These are phyloP conservation scores for Mallotus nudiflorus DNA, from an alignment of 345 rosid genomes.

Conservation along the genomic window DNA sequence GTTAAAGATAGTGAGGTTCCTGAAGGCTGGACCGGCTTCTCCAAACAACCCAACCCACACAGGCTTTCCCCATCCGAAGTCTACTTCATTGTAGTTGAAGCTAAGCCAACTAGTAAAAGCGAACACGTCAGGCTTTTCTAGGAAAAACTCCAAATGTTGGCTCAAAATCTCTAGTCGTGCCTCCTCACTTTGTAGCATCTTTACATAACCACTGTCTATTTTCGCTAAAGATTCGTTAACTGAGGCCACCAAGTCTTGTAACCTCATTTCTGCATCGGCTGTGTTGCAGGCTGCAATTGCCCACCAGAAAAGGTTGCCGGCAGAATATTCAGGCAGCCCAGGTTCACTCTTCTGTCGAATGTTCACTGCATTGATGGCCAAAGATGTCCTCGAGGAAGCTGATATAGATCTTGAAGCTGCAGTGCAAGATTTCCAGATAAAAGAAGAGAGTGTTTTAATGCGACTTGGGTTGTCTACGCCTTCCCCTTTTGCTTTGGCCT, in stretches of 20 bases:
- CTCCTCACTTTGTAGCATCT: background rate
- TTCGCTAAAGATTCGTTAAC: background rate
- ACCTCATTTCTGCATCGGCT: background rate
- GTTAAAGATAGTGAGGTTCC: background rate
- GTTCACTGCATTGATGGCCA: background rate
- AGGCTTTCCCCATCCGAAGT: conserved; percentile 8
- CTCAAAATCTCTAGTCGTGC: background rate
- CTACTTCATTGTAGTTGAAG: background rate
- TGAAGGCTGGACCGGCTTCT: background rate
- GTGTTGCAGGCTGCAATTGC: background rate
- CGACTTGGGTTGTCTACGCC: conserved; percentile 5
- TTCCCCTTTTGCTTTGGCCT: background rate
- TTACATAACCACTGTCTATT: background rate
- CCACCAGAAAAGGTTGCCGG: background rate
- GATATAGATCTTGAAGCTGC: background rate
- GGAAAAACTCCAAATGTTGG: background rate
- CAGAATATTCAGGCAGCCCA: background rate
- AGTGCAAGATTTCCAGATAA: conserved; percentile 4
- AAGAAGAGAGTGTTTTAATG: background rate
- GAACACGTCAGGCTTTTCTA: background rate
- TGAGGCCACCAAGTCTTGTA: background rate
- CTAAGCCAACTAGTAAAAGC: background rate
- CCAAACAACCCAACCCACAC: background rate
- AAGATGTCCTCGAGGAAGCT: background rate
- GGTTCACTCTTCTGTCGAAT: background rate